Conservation (phyloP, 208 protist genomes). For the Wallacemonas sp. region DNA sequence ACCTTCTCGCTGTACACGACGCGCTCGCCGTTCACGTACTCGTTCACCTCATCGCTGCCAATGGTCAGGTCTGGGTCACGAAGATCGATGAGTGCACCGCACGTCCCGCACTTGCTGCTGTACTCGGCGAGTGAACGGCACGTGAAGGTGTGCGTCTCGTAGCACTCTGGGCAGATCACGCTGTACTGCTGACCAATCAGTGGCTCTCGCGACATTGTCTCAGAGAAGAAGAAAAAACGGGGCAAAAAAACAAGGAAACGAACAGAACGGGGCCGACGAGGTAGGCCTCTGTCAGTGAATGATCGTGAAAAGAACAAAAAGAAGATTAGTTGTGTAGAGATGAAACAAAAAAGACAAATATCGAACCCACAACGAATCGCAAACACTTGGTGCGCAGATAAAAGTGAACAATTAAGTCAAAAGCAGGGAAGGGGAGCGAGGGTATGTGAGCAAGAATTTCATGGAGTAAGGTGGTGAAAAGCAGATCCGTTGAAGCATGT, state of each 20-base stretch:
- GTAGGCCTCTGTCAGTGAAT: too few species aligned
- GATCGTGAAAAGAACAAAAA: too few species aligned
- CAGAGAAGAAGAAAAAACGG: constrained; percentile 16
- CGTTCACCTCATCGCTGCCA: constrained; percentile 28
- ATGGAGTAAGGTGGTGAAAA: too few species aligned
- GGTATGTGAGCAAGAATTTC: too few species aligned
- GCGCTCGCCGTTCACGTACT: constrained; percentile 15
- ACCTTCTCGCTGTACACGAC: constrained; percentile 62
- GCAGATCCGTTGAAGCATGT: too few species aligned
- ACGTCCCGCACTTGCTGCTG: constrained; percentile 62
- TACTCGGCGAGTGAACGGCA: constrained; percentile 52
- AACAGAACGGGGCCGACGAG: too few species aligned
- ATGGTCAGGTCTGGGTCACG: constrained; percentile 57
- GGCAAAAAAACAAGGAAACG: background rate
- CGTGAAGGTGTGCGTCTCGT: constrained; percentile 55
- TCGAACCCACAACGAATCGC: too few species aligned
- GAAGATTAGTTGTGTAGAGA: too few species aligned
- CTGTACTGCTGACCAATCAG: constrained; percentile 60
- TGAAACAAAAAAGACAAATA: too few species aligned
- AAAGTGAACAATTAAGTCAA: too few species aligned
- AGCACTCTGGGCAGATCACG: constrained; percentile 75
- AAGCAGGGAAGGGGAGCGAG: too few species aligned
- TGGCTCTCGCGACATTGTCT: constrained; percentile 21
- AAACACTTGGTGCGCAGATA: too few species aligned
- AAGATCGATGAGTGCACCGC: constrained; percentile 68